Conservation (phyloP, 495 filamentous ascomycete species). For the Niebla homalea region DNA sequence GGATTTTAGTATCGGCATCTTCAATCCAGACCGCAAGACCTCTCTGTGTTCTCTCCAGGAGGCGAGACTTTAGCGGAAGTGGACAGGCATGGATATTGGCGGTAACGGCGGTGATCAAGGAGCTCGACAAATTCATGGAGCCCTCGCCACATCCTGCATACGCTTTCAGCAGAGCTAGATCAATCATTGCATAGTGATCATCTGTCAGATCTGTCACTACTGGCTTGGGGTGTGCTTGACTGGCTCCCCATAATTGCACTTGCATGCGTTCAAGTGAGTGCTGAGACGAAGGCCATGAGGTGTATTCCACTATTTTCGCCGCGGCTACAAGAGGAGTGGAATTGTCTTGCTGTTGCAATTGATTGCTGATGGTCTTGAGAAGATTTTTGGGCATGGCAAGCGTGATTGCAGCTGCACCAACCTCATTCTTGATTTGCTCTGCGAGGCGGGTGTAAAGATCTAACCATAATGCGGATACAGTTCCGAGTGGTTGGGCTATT, state of each 20-base stretch:
- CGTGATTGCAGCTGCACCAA: slow-evolving; percentile 49
- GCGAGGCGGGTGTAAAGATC: slow-evolving; percentile 44
- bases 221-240: slow-evolving; percentile 27
- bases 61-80: slow-evolving; percentile 15
- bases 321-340: slow-evolving; percentile 12
- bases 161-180: slow-evolving; percentile 26
- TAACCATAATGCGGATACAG: slow-evolving; percentile 41
- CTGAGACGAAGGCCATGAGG: slow-evolving; percentile 18
- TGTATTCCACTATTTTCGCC: slow-evolving; percentile 17
- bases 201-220: slow-evolving; percentile 45
- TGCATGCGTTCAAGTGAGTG: slow-evolving; percentile 44
- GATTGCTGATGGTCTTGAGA: slow-evolving; percentile 33
- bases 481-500: slow-evolving; percentile 27
- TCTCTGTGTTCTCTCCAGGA: slow-evolving; percentile 43
- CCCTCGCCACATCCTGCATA: slow-evolving; percentile 25
- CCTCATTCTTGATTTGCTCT: slow-evolving; percentile 46
- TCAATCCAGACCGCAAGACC: slow-evolving; percentile 48
- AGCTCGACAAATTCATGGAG: slow-evolving; percentile 6
- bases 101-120: slow-evolving; percentile 23
- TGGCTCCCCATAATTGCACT: slow-evolving; percentile 46
- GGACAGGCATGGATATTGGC: slow-evolving; percentile 26
- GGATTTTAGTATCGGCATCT: slow-evolving; percentile 29
- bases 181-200: slow-evolving; percentile 42
- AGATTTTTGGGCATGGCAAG: slow-evolving; percentile 58
- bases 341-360: slow-evolving; percentile 4